Evolutionary conservation across 371 early-diverging fungal genomes (phyloP).

Genomic region (Cokeromyces recurvatus): DNA sequence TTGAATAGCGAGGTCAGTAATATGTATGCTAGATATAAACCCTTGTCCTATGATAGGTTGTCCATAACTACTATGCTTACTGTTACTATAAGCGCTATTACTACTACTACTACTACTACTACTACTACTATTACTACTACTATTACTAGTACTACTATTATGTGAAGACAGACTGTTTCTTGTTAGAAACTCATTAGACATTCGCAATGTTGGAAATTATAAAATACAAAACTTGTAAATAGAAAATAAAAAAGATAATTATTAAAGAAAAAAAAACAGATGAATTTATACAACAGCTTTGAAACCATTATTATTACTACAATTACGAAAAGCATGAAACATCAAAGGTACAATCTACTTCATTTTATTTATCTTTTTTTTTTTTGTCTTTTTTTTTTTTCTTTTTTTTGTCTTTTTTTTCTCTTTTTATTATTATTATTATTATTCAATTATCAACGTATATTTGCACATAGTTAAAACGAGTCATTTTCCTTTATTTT

Average conservation of each 20-base stretch:
- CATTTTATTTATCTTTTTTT: neutral
- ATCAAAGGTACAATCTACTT: slow-evolving; percentile 1
- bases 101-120: neutral
- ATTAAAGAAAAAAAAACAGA: neutral
- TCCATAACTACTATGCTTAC: neutral
- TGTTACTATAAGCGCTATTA: neutral
- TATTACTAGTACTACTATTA: too few species aligned
- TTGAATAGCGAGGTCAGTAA: slow-evolving; percentile 10
- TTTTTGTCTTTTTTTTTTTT: neutral
- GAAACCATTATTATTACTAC: too few species aligned
- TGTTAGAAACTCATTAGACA: slow-evolving; percentile 8
- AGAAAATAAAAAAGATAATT: neutral
- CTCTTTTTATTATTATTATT: too few species aligned
- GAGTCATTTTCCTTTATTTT: neutral
- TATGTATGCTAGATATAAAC: neutral
- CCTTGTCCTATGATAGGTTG: slow-evolving; percentile 4
- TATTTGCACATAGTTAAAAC: too few species aligned
- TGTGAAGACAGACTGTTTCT: neutral
- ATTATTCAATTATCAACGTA: too few species aligned
- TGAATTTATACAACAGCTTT: neutral
- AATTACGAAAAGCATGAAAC: neutral
- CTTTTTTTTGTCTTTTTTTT: too few species aligned
- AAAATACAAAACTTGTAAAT: too few species aligned
- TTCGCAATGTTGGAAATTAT: neutral
- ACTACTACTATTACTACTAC: neutral